These are phyloP conservation scores for Komagataella ulmi DNA, from an alignment of 805 yeast genomes.

Conservation along the genomic window DNA sequence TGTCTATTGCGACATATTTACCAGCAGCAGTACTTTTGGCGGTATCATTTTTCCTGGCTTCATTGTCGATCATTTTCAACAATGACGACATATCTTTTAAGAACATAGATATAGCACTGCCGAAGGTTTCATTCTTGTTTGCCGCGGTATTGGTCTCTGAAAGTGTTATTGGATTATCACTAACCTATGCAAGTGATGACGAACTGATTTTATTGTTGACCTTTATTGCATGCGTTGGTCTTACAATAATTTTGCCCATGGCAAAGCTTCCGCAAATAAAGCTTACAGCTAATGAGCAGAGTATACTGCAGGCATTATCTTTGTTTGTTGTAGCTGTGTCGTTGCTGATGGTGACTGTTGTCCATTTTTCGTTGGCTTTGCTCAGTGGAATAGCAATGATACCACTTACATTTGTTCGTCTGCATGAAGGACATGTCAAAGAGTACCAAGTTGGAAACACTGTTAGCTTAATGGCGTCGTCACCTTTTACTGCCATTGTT, in stretches of 20 bases:
- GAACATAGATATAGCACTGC: slow-evolving; percentile 1
- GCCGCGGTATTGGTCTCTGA: slow-evolving; percentile 13
- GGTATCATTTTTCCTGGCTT: slow-evolving; percentile 52
- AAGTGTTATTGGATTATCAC: slow-evolving; percentile 7
- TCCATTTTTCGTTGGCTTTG: slow-evolving; percentile 76
- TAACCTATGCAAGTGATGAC: slow-evolving; percentile 4
- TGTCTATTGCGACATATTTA: slow-evolving; percentile 85
- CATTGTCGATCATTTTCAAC: slow-evolving; percentile 43
- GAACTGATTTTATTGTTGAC: background rate
- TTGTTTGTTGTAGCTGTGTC: slow-evolving; percentile 54
- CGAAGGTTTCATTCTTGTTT: slow-evolving; percentile 6
- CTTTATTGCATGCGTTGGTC: background rate
- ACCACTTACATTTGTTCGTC: slow-evolving; percentile 60
- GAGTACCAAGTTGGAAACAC: slow-evolving; percentile 8
- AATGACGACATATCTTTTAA: slow-evolving; percentile 17
- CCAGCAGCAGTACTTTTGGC: slow-evolving; percentile 75
- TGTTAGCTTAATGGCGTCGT: slow-evolving; percentile 15
- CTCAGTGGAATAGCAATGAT: slow-evolving; percentile 53
- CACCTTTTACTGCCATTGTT: slow-evolving; percentile 16
- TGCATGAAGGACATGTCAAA: slow-evolving; percentile 8
- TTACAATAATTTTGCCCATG: background rate
- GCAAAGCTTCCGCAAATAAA: background rate
- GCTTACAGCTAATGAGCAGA: slow-evolving; percentile 9
- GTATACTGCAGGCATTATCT: slow-evolving; percentile 13
- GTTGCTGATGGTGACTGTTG: slow-evolving; percentile 59